Evolutionary conservation across 352 stramenopile genomes (phyloP), one percentile per base, ranked within the genome.

Genomic region (Pythium guiyangense): DNA sequence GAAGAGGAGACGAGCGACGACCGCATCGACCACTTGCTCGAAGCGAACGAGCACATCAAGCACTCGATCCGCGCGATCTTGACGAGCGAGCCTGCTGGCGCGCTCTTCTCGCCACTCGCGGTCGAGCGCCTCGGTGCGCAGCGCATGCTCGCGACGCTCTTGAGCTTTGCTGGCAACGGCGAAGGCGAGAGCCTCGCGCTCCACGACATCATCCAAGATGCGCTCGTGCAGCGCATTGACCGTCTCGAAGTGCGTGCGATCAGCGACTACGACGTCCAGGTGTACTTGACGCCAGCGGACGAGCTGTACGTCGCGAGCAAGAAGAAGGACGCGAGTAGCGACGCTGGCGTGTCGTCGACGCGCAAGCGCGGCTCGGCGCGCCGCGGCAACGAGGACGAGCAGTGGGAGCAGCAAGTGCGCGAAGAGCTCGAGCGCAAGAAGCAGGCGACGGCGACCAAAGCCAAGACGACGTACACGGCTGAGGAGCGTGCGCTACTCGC

Each of bases 361-460:
- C n/a, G 54, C 5, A 84, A 77, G 54, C 71, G 69, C 35, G 67
- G 74, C 25, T 25, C 50, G 11, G 64, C 49, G 6, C 73, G 66
- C 45, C 74, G 66, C 14, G 81, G 79, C 50, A 94, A 85, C 40
- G 81, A 92, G 39, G 86, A 96, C 20, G 84, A 94, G 39, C 77
- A 86, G 45, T 96, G 84, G 84, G 86, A 96, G 34, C 79, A 90
- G 51, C 78, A 94, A 49, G 59, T 91, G 57, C 86, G 86, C 15
- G 79, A 92, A 54, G 86, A 96, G 64, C 66, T 94, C 3, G 80
- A 85, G 39, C 18, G 20, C 18, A 91, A 90, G 66, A 91, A 90
- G 54, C 70, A 68, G 29, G 67, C 62, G 14, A 62, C 74, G 29
- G 52, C 71, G 17, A 40, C 66, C 17, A 73, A 71, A 60, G 67